phyloP scores from a whole-genome alignment of 2,329 filamentous ascomycete genomes.

The Alternaria arborescens region DNA sequence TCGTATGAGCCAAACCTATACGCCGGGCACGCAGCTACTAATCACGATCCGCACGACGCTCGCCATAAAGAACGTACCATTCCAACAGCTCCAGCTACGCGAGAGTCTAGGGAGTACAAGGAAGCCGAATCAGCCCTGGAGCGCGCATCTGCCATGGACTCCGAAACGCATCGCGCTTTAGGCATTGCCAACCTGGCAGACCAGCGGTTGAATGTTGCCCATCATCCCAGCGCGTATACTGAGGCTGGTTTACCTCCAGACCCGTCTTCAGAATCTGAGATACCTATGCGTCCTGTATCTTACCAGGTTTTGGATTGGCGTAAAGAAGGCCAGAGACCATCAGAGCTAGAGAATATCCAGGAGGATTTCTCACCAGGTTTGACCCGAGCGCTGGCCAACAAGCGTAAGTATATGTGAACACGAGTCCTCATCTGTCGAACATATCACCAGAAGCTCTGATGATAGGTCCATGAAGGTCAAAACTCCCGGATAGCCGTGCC shows the following conservation, averaged over 20 bases:
- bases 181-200: conserved; percentile 9
- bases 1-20: not conserved
- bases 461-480: not conserved
- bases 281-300: not conserved
- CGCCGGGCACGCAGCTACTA: not conserved
- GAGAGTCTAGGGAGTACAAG: conserved; percentile 7
- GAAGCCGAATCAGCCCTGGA: conserved; percentile 4
- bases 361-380: not conserved
- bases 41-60: not conserved
- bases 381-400: not conserved
- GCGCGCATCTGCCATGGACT: conserved; percentile 5
- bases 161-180: not conserved
- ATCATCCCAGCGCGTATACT: conserved; percentile 2
- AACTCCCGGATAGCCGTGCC: not conserved
- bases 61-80: not conserved
- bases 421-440: not conserved
- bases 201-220: conserved; percentile 3
- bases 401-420: not conserved
- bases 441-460: not conserved
- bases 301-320: conserved; percentile 11
- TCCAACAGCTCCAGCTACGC: not conserved
- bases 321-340: not conserved
- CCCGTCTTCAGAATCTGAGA: not conserved
- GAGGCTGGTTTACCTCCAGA: not conserved
- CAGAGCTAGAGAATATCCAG: not conserved